These are phyloP conservation scores for Lojkania enalia DNA, from an alignment of 2,329 filamentous ascomycete genomes.

Conservation along the genomic window DNA sequence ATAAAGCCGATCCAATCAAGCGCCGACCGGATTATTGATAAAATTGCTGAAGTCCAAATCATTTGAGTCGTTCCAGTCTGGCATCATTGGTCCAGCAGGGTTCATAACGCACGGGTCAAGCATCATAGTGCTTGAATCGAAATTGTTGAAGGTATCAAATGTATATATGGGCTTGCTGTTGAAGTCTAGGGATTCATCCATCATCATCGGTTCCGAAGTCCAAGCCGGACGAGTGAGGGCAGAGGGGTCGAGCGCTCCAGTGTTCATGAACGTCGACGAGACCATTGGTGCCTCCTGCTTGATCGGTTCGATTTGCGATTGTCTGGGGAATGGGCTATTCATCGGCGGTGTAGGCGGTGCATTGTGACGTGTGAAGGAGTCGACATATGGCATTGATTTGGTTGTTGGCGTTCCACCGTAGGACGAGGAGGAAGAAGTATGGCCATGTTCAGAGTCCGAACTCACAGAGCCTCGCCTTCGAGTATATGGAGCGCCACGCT, in stretches of 20 bases:
- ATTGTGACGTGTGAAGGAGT: conserved; percentile 36
- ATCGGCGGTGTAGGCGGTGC: conserved; percentile 45
- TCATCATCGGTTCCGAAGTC: conserved; percentile 41
- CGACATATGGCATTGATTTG: conserved; percentile 34
- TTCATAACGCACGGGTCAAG: conserved; percentile 37
- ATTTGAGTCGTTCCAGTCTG: conserved; percentile 38
- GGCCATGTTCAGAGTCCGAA: conserved; percentile 60
- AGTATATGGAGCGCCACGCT: conserved; percentile 56
- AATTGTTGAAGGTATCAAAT: conserved; percentile 36
- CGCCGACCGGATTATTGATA: conserved; percentile 40
- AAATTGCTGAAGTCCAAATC: conserved; percentile 44
- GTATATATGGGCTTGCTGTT: conserved; percentile 37
- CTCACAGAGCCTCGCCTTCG: conserved; percentile 60
- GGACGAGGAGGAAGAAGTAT: conserved; percentile 44
- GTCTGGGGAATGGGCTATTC: conserved; percentile 43
- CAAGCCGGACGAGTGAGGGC: conserved; percentile 33
- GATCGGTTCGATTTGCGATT: conserved; percentile 36
- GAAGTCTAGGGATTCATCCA: conserved; percentile 43
- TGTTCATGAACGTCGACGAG: conserved; percentile 34
- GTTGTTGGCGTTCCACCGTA: conserved; percentile 45
- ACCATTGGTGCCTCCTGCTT: conserved; percentile 39
- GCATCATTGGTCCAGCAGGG: conserved; percentile 37
- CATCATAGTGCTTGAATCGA: conserved; percentile 38
- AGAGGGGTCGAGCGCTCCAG: conserved; percentile 35
- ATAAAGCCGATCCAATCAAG: conserved; percentile 24